Base-by-base conservation (phyloP, 2,329 filamentous ascomycete species). In the Arthrobotrys sphaeroides region DNA sequence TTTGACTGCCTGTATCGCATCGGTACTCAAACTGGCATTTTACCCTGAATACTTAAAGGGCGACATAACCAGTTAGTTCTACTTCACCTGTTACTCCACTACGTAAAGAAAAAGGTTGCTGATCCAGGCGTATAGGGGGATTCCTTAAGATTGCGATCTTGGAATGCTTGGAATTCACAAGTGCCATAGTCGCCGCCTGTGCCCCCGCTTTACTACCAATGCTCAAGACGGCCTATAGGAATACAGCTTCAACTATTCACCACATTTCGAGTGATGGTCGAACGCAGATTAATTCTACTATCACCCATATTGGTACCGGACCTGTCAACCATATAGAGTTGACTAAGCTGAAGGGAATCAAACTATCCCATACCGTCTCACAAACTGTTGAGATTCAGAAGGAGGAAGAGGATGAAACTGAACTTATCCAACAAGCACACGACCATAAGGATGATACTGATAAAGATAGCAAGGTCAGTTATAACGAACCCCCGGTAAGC, bases 291-390 rank as follows among this genome's bases (percentile, higher is more conserved):
- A 6, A 16, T 9, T 33, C 59, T 24, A 49, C 59, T 22, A 45
- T 38, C 18, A 67, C 64, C 18, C 64, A 28, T 47, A 24, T 67
- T 26, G 47, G 45, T 13, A 22, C 10, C 7, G 51, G 51, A n/a
- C 49, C 38, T 7, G 47, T 20, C 26, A 36, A 47, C 20, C 59
- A 49, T 12, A 22, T 49, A 1, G 64, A 67, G n/a, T 59, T 40
- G 10, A 67, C 59, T 24, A 67, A 67, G 47, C 31, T 67, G 49
- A 67, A 67, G 28, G 64, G 64, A 9, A 67, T 67, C 33, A 67
- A 67, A 16, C 38, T 67, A 38, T 57, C 51, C 9, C 64, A 59
- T 38, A 24, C 36, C 3, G 33, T 67, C 18, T 59, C 64, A 9
- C 64, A 67, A 45, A 67, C 64, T 18, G 51, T 67, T 28, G 64